Evolutionary conservation across 805 yeast species (phyloP).

Genomic region (Wickerhamomyces rabaulensis): DNA sequence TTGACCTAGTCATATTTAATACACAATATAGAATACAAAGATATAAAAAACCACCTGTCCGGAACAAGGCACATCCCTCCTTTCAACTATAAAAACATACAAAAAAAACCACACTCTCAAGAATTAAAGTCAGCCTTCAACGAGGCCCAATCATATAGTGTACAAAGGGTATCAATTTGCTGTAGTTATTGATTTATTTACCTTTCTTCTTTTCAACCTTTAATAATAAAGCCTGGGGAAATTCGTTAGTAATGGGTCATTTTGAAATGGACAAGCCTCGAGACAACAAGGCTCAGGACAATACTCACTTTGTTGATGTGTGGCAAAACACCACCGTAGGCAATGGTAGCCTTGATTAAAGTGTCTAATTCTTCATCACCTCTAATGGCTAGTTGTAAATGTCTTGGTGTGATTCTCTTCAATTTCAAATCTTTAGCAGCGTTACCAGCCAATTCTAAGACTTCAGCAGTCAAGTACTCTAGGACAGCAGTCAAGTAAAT

Average conservation of each 20-base stretch:
- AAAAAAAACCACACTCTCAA: neutral
- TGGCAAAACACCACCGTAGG: constrained; percentile 99
- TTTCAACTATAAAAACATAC: neutral
- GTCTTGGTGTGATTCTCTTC: constrained; percentile 97
- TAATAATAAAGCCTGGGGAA: constrained; percentile 13
- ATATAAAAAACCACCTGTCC: neutral
- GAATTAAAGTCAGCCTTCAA: neutral
- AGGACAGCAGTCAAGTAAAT: constrained; percentile 93
- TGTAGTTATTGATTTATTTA: constrained; percentile 4
- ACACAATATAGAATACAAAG: neutral
- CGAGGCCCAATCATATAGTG: neutral
- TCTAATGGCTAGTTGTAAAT: constrained; percentile 94
- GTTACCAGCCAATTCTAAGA: constrained; percentile 95
- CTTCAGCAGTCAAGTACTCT: constrained; percentile 95
- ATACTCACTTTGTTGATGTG: constrained; percentile 45
- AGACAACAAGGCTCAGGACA: neutral
- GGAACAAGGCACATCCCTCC: neutral
- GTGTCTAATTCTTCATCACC: constrained; percentile 96
- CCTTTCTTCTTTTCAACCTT: constrained; percentile 18
- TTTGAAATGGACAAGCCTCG: neutral
- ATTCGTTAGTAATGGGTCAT: neutral
- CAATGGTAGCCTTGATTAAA: constrained; percentile 88
- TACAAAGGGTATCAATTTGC: neutral
- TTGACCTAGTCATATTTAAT: neutral
- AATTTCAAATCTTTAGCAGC: constrained; percentile 98